Evolutionary conservation across 306 rosid genomes (phyloP).

Genomic region (Acacia confusa): DNA sequence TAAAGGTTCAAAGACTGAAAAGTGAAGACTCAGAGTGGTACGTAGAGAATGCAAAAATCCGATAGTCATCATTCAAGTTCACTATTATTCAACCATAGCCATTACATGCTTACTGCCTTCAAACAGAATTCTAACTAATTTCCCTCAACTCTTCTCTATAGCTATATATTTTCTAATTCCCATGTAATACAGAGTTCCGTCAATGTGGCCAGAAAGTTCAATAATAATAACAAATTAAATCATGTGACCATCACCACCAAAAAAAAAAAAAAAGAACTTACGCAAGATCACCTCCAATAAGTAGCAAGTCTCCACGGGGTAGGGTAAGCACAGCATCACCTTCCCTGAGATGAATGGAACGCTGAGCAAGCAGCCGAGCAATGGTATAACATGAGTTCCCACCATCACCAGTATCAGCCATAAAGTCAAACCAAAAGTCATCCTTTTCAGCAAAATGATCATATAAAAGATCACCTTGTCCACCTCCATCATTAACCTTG

Average conservation of each 20-base stretch:
- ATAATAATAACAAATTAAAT: slow-evolving; percentile 17
- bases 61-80: neutral
- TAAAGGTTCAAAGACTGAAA: neutral
- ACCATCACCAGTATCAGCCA: slow-evolving; percentile 99
- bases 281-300: slow-evolving; percentile 99
- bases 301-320: slow-evolving; percentile 82
- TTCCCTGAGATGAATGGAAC: slow-evolving; percentile 52
- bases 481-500: slow-evolving; percentile 64
- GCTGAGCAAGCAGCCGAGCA: slow-evolving; percentile 92
- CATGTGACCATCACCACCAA: slow-evolving; percentile 7
- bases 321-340: slow-evolving; percentile 58
- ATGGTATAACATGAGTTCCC: slow-evolving; percentile 97
- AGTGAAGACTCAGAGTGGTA: neutral
- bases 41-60: neutral
- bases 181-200: neutral
- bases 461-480: slow-evolving; percentile 66
- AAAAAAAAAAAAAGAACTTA: slow-evolving; percentile 46
- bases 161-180: neutral
- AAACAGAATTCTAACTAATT: neutral
- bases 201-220: slow-evolving; percentile 25
- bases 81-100: neutral
- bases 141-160: neutral
- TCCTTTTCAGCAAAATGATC: slow-evolving; percentile 75
- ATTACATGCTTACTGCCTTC: neutral
- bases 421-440: slow-evolving; percentile 96